A percentile compares a stretch with the other conserved stretches of the same genome.
Evolutionary conservation across 148 eudicot genomes (phyloP).

Genomic region (Chenopodium berlandieri): DNA sequence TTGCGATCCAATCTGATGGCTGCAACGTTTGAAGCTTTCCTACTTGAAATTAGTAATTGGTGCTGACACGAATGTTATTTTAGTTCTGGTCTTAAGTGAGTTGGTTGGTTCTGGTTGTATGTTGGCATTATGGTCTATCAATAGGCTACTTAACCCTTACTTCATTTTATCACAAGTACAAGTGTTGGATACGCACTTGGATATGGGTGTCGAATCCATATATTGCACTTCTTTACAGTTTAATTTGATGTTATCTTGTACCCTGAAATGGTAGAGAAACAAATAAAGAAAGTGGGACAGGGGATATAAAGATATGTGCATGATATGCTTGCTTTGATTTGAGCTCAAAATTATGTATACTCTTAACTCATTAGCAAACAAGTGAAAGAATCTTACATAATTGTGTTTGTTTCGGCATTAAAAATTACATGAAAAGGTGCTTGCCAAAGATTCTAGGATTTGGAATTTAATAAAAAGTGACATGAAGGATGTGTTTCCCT

Average conservation of each 20-base stretch:
- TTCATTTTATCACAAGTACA: not conserved
- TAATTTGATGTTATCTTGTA: not conserved
- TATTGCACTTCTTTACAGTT: not conserved
- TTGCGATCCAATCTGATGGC: not conserved
- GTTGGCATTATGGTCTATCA: not conserved
- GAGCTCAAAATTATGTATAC: not conserved
- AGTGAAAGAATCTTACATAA: not conserved
- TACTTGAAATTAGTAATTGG: not conserved
- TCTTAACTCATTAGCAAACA: not conserved
- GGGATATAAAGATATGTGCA: not conserved
- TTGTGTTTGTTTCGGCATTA: not conserved
- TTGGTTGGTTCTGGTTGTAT: not conserved
- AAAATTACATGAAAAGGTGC: not conserved
- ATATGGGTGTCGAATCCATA: not conserved
- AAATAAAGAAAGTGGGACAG: not conserved
- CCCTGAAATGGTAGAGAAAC: not conserved
- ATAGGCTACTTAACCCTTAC: not conserved
- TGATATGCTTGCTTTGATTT: not conserved
- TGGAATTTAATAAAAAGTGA: not conserved
- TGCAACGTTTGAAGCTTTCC: not conserved
- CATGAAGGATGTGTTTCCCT: not conserved
- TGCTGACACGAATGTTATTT: not conserved
- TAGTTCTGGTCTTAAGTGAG: not conserved
- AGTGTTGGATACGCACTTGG: not conserved
- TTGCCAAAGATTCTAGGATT: not conserved